phyloP scores from a whole-genome alignment of 192 early-diverging fungal species.

The Rhizoclosmatium sp. region DNA sequence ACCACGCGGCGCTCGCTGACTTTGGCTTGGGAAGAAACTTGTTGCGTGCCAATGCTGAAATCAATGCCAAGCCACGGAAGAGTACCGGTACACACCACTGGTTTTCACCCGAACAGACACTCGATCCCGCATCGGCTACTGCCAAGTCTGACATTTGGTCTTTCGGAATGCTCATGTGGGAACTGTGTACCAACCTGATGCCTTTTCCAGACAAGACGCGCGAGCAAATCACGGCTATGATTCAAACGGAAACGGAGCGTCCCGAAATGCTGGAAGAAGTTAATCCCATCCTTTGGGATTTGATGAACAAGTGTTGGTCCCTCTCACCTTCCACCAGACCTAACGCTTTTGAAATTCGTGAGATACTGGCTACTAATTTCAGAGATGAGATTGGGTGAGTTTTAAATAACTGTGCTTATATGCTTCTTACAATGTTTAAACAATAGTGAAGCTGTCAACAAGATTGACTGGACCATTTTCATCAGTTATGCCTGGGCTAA shows the following conservation, averaged over 20 bases:
- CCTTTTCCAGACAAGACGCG: conserved; percentile 2
- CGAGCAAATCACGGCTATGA: background rate
- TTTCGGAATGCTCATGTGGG: conserved; percentile 29
- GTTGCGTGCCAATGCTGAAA: background rate
- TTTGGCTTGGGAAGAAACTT: conserved; percentile 66
- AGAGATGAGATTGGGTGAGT: background rate
- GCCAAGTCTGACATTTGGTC: conserved; percentile 19
- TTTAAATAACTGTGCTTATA: background rate
- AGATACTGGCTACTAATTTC: conserved; percentile 2
- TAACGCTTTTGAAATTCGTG: background rate
- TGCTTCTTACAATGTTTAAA: background rate
- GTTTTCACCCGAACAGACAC: conserved; percentile 32
- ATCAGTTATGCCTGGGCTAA: conserved; percentile 32
- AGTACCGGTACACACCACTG: conserved; percentile 27
- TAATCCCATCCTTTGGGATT: conserved; percentile 2
- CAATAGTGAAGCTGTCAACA: background rate
- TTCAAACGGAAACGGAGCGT: background rate
- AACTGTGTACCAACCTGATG: background rate
- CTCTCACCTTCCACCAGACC: background rate
- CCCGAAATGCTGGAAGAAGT: background rate
- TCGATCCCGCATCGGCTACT: background rate
- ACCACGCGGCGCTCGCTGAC: conserved; percentile 89
- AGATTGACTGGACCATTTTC: conserved; percentile 32
- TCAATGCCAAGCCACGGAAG: background rate
- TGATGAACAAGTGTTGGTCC: conserved; percentile 24